Base-by-base conservation (phyloP, 192 early-diverging fungal genomes). In the Thamnidium elegans region DNA sequence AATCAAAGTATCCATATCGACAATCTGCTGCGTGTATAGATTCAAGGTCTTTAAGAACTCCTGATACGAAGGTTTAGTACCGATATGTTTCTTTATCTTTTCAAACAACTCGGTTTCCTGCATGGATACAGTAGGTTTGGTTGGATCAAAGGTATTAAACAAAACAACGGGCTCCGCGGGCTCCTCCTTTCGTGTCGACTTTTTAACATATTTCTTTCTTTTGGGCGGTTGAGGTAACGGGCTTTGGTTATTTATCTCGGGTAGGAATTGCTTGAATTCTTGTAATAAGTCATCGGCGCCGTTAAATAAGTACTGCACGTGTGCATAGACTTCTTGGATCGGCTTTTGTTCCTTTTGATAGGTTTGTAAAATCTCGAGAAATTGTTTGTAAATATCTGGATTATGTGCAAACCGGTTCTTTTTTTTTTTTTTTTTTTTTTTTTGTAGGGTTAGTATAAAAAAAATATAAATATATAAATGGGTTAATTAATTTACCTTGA, bases 231-330 rank as follows among this genome's bases (percentile, higher is more conserved):
- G 36, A 39, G 36, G 36, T 9, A 39, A 10, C 4, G 36, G 36
- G 36, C 4, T 6, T 9, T 39, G 36, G 9, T 39, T 6, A 39
- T 39, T 26, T 14, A 56, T 56, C 34, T 99, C 95, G 0, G 97
- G 97, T 50, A 99, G 68, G 70, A 99, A 98, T 66, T 94, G 92
- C 76, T 96, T 96, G 73, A 99, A 99, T 79, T 99, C 97, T 47
- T 96, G 94, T 59, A 99, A 68, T 17, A 99, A 79, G 71, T 98
- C 96, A 0, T 90, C 89, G 0, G 92, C 93, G n/a, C 77, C 83
- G 26, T 87, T 83, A 72, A 99, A 98, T 50, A 99, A 66, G 3
- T 86, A 60, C 59, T 94, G 89, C 10, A 99, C 97, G 74, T 99
- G 94, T 3, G 87, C 81, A 67, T 98, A 98, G 0, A 99, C 89